Evolutionary conservation across 805 yeast species (phyloP).

Genomic region (Candida orba): DNA sequence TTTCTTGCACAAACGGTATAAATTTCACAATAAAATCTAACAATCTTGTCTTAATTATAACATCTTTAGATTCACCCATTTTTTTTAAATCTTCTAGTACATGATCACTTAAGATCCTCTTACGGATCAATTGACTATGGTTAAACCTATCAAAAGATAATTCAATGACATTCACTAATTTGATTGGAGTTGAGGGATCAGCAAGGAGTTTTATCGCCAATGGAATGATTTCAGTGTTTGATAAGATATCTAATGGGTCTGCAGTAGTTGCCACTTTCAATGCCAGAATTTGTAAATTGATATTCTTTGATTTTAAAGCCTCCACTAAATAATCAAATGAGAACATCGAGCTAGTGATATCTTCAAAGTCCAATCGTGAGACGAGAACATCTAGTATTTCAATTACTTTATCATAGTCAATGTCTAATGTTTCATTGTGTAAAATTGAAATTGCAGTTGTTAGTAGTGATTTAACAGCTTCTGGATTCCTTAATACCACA

Average conservation of each 20-base stretch:
- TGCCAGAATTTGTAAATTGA: conserved; percentile 15
- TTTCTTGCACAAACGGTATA: conserved; percentile 9
- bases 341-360: conserved; percentile 11
- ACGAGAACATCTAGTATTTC: conserved; percentile 13
- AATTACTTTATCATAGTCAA: conserved; percentile 12
- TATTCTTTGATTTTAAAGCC: conserved; percentile 15
- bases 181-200: conserved; percentile 3
- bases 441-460: conserved; percentile 1
- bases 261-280: conserved; percentile 17
- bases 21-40: conserved; percentile 10
- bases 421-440: conserved; percentile 4
- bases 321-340: conserved; percentile 12
- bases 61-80: conserved; percentile 7
- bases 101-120: conserved; percentile 14
- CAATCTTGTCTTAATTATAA: conserved; percentile 9
- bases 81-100: conserved; percentile 2
- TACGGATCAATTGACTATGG: conserved; percentile 14
- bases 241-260: conserved; percentile 17
- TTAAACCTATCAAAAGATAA: conserved; percentile 10
- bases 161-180: conserved; percentile 17
- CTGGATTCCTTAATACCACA: background rate
- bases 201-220: conserved; percentile 6
- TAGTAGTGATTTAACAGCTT: conserved; percentile 5
- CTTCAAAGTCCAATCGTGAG: conserved; percentile 12
- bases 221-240: conserved; percentile 19